Base-by-base conservation (phyloP, 805 yeast species). In the Brettanomyces nanus region DNA sequence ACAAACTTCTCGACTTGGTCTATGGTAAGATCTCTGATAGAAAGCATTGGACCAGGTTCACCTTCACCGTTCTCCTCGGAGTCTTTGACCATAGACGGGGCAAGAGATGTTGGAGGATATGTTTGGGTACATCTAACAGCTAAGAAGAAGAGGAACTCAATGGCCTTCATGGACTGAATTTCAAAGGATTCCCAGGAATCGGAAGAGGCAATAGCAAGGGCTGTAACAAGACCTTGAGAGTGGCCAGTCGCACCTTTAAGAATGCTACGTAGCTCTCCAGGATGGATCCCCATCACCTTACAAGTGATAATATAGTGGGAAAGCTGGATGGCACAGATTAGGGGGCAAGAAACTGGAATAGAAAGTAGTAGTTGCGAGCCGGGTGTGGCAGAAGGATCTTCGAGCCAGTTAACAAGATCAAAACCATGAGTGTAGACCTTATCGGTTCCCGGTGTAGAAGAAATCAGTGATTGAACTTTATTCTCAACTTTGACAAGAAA, bases 331-430 rank as follows among this genome's bases (percentile, higher is more conserved):
- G 89, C 82, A 67, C 97, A 92, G 56, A 92, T 92, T 56, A 90
- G 73, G n/a, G 99, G 98, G 63, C 97, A 90, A 22, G 95, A 82
- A 31, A 92, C 86, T 40, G 97, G 96, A 35, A 90, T 95, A 18
- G 85, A 78, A 51, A 92, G 71, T 48, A 92, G 69, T 59, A 89
- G 89, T 60, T 87, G 95, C 52, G 69, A 76, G 54, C 85, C 85
- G 42, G 99, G 99, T 37, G 95, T 85, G 52, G 77, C 70, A 54
- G 83, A 87, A 45, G 92, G 87, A 50, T 75, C 69, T 48, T 76
- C 76, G 53, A 92, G 78, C 99, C 99, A 92, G 40, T 74, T 69
- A 53, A 87, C 64, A 48, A 92, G 71, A 60, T 90, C 87, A 48
- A 92, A 78, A 42, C 98, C 97, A 62, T 89, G 95, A 44, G 97